Base-by-base conservation (phyloP, 1,139 yeast genomes). In the Yamadazyma jaroonii region DNA sequence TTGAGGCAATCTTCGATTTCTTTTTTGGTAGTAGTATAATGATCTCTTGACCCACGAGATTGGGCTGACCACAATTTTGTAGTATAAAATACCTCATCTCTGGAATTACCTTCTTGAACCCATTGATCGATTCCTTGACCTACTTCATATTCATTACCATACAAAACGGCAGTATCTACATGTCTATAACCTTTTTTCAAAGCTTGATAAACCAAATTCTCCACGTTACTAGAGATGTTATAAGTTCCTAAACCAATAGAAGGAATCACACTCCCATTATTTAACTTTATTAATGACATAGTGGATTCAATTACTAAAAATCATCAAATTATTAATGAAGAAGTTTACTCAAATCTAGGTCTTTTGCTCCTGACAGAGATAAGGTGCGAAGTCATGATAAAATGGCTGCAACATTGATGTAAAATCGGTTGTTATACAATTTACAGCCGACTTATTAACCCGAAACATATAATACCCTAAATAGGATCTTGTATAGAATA, bases 11-110 rank as follows among this genome's bases (percentile, higher is more conserved):
- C 54, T 24, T 53, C 54, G 32, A 64, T 59, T 6, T 67, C 69
- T 4, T 32, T 26, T 27, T 48, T 49, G 14, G 67, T 60, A 14
- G 42, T 39, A 1, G 29, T 17, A 27, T 54, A 49, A 2, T 68
- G 69, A 32, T 60, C 52, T 11, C 17, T 15, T 2, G 29, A 5
- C 3, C 22, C 22, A 6, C 28, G 15, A 6, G 34, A 24, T 42
- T 63, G 65, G 31, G 59, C 57, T 40, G 64, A 61, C 70, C 71
- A 64, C 30, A 61, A 47, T 46, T 67, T 67, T 26, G 73, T 67
- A 6, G 92, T 82, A 54, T 81, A 84, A 49, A 77, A 82, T 15
- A 86, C 74, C 24, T 84, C 89, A 32, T 62, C 64, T 34, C 94
- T 62, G 13, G 61, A 46, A 0, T 79, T 74, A 31, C 72, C 72